phyloP scores from a whole-genome alignment of 345 rosid species.

The Eucalyptus albens region DNA sequence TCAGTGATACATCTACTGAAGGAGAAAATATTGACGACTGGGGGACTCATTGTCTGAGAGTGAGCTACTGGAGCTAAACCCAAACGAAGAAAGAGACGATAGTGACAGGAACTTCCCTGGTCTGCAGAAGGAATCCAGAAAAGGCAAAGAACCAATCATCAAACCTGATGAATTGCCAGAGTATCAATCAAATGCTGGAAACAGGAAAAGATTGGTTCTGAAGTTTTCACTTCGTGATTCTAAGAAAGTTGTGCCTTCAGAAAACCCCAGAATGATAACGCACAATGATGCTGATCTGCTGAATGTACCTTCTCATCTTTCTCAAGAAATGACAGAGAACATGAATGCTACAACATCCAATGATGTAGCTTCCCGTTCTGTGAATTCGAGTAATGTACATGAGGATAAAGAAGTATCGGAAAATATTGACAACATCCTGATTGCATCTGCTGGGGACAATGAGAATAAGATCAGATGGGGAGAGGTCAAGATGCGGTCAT shows the following conservation, averaged over 20 bases:
- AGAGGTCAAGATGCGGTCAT: constrained; percentile 30
- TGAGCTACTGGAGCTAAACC: constrained; percentile 18
- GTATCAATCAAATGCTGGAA: constrained; percentile 34
- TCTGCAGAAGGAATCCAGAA: constrained; percentile 14
- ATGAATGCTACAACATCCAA: constrained; percentile 5
- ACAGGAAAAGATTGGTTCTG: constrained; percentile 60
- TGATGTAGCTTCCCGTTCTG: constrained; percentile 27
- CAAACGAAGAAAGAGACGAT: constrained; percentile 14
- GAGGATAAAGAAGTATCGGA: constrained; percentile 15
- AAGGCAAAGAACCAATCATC: constrained; percentile 8
- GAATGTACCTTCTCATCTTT: constrained; percentile 16
- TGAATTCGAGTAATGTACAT: constrained; percentile 13
- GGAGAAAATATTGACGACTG: constrained; percentile 46
- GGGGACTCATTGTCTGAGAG: constrained; percentile 51
- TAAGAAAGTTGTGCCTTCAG: constrained; percentile 36
- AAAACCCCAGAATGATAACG: constrained; percentile 15
- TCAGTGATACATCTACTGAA: constrained; percentile 69
- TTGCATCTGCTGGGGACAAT: constrained; percentile 23
- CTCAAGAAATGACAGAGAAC: constrained; percentile 16
- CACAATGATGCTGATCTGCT: constrained; percentile 12
- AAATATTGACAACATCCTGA: constrained; percentile 1
- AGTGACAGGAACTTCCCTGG: constrained; percentile 24
- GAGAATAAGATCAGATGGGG: constrained; percentile 38
- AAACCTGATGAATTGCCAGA: constrained; percentile 25
- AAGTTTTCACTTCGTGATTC: constrained; percentile 54